phyloP scores from a whole-genome alignment of 1,284 basidiomycete species.

The Rhodotorula sp. region DNA sequence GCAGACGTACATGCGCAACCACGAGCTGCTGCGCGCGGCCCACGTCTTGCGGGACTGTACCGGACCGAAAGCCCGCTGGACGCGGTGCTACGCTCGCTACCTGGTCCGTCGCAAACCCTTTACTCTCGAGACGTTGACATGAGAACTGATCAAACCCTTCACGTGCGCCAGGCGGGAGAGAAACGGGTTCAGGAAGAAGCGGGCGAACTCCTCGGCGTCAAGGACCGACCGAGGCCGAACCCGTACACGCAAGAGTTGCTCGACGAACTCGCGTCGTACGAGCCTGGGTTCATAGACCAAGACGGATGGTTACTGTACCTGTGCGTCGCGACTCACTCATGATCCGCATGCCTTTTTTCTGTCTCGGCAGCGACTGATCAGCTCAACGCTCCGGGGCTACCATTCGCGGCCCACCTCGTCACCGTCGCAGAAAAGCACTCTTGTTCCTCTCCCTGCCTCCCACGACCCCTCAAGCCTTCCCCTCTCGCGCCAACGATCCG shows the following conservation, averaged over 20 bases:
- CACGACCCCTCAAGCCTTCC: slow-evolving; percentile 9
- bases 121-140: neutral
- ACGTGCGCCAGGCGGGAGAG: slow-evolving; percentile 23
- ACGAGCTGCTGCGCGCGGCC: slow-evolving; percentile 74
- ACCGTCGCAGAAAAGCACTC: slow-evolving; percentile 66
- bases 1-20: slow-evolving; percentile 70
- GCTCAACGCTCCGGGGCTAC: neutral
- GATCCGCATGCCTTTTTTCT: neutral
- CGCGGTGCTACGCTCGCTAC: slow-evolving; percentile 77
- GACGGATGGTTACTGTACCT: slow-evolving; percentile 86
- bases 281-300: slow-evolving; percentile 46
- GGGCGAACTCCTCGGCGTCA: slow-evolving; percentile 38
- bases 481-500: neutral
- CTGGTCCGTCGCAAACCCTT: slow-evolving; percentile 70
- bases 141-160: neutral
- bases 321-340: slow-evolving; percentile 53
- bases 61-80: slow-evolving; percentile 71
- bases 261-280: slow-evolving; percentile 56
- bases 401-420: neutral
- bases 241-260: slow-evolving; percentile 59
- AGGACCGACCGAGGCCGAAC: slow-evolving; percentile 25
- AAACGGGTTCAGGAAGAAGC: slow-evolving; percentile 41
- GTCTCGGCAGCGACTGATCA: neutral
- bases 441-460: slow-evolving; percentile 66
- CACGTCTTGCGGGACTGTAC: slow-evolving; percentile 63